phyloP scores from a whole-genome alignment of 2,329 filamentous ascomycete genomes.

The Penicillium capsulatum region DNA sequence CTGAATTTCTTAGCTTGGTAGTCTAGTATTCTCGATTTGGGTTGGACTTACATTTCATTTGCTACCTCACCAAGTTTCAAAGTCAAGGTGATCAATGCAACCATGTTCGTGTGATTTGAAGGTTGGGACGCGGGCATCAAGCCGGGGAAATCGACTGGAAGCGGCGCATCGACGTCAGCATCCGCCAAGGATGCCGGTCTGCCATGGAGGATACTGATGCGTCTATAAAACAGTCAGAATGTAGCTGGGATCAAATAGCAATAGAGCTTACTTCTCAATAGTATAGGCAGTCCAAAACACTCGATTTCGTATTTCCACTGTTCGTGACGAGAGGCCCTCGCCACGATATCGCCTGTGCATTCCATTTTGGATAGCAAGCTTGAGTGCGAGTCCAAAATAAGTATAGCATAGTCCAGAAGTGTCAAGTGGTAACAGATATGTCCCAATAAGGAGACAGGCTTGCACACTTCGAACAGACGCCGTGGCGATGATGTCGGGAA shows the following conservation, averaged over 20 bases:
- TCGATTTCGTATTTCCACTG: conserved; percentile 52
- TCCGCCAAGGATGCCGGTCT: conserved; percentile 53
- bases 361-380: conserved; percentile 57
- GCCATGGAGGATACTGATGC: conserved; percentile 55
- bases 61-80: conserved; percentile 39
- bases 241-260: not conserved
- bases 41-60: conserved; percentile 32
- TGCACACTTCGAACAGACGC: conserved; percentile 57
- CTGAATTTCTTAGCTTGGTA: conserved; percentile 28
- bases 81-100: conserved; percentile 46
- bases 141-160: conserved; percentile 47
- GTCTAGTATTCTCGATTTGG: conserved; percentile 17
- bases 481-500: conserved; percentile 55
- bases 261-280: conserved; percentile 48
- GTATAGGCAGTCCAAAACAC: conserved; percentile 58
- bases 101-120: conserved; percentile 46
- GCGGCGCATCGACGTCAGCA: conserved; percentile 52
- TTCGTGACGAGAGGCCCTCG: conserved; percentile 46
- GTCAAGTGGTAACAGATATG: conserved; percentile 54
- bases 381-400: conserved; percentile 54
- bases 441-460: conserved; percentile 54
- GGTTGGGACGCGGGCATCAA: conserved; percentile 42
- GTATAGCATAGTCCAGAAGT: conserved; percentile 55
- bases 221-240: conserved; percentile 33
- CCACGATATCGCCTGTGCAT: conserved; percentile 54